Conservation (phyloP, 768 basidiomycete genomes). For the Tricholoma terreum region DNA sequence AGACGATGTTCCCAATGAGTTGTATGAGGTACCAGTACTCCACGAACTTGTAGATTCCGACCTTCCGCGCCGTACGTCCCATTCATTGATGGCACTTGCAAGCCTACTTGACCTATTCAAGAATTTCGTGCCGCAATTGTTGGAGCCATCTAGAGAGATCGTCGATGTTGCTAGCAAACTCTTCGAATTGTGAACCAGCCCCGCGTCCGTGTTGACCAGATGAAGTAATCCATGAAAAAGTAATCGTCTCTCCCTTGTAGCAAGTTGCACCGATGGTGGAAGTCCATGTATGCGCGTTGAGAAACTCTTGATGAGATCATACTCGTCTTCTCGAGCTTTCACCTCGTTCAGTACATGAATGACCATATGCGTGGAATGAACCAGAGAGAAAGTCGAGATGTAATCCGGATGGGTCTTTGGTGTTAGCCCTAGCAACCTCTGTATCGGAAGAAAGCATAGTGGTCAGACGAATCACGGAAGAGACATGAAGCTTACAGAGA, state of each 20-base stretch:
- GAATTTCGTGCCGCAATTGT: constrained; percentile 6
- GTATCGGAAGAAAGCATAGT: constrained; percentile 1
- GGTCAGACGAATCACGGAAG: not conserved
- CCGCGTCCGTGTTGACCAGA: constrained; percentile 37
- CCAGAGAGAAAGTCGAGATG: constrained; percentile 59
- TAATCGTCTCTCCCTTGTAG: constrained; percentile 70
- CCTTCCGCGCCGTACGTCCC: constrained; percentile 40
- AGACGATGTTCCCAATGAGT: constrained; percentile 15
- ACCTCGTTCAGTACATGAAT: constrained; percentile 83
- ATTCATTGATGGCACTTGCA: constrained; percentile 41
- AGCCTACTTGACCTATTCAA: constrained; percentile 30
- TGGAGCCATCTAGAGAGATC: constrained; percentile 5
- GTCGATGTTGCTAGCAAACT: constrained; percentile 6
- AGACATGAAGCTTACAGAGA: constrained; percentile 52
- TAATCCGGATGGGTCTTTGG: constrained; percentile 70
- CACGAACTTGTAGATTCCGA: constrained; percentile 36
- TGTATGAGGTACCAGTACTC: constrained; percentile 21
- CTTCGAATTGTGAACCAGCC: constrained; percentile 12
- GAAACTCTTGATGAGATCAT: constrained; percentile 67
- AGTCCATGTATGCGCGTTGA: constrained; percentile 58
- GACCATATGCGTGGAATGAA: constrained; percentile 65
- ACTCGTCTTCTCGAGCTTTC: constrained; percentile 82
- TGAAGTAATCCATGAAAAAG: constrained; percentile 62
- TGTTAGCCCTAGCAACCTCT: constrained; percentile 73
- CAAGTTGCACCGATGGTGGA: constrained; percentile 50